Evolutionary conservation across 345 rosid genomes (phyloP).

Genomic region (Laguncularia racemosa): DNA sequence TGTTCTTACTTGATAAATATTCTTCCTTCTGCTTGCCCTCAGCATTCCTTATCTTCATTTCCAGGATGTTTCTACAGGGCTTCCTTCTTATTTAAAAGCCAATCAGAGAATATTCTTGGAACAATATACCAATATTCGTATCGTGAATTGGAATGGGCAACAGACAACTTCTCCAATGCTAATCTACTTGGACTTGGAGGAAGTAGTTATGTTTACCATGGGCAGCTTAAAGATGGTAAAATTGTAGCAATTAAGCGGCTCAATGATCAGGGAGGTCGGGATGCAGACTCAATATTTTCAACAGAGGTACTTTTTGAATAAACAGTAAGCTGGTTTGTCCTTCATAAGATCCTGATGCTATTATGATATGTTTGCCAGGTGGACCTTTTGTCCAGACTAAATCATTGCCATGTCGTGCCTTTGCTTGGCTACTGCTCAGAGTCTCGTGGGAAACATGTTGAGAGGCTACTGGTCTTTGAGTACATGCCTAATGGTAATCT

Average conservation of each 20-base stretch:
- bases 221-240: constrained; percentile 77
- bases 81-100: constrained; percentile 39
- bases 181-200: constrained; percentile 82
- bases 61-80: constrained; percentile 66
- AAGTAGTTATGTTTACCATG: constrained; percentile 80
- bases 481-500: constrained; percentile 73
- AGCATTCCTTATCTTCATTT: constrained; percentile 5
- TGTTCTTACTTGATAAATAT: neutral
- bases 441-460: constrained; percentile 63
- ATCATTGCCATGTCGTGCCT: constrained; percentile 94
- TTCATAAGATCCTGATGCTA: neutral
- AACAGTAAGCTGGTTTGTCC: constrained; percentile 1
- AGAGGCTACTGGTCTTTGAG: constrained; percentile 85
- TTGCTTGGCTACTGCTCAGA: constrained; percentile 85
- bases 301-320: constrained; percentile 49
- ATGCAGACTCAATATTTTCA: constrained; percentile 50
- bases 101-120: constrained; percentile 44
- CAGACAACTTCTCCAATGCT: constrained; percentile 63
- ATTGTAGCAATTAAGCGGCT: constrained; percentile 81
- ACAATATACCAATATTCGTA: constrained; percentile 57
- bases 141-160: constrained; percentile 66
- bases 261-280: constrained; percentile 53
- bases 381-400: constrained; percentile 73
- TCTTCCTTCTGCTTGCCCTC: neutral
- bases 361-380: constrained; percentile 40